A percentile compares a stretch with the other conserved stretches of the same genome.
Conservation (phyloP, 2,329 filamentous ascomycete species). For the Sordariomycetes sp. region DNA sequence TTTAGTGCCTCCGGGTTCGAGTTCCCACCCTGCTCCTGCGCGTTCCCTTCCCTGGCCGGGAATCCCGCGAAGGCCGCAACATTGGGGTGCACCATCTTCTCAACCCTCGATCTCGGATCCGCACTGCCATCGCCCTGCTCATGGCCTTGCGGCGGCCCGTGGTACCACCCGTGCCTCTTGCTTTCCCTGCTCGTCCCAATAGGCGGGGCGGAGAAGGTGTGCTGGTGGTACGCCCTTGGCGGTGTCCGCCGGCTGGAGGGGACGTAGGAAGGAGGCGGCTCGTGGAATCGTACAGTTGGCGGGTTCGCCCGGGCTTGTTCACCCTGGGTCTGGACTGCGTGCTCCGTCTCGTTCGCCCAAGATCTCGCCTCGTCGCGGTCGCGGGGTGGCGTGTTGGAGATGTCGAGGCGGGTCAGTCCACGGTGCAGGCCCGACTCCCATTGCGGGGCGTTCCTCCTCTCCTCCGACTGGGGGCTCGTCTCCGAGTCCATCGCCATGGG, state of each 20-base stretch:
- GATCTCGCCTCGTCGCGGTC: conserved; percentile 42
- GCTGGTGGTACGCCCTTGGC: conserved; percentile 33
- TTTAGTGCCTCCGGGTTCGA: conserved; percentile 21
- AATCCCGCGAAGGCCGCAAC: conserved; percentile 40
- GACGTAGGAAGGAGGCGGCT: conserved; percentile 25
- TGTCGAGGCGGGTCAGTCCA: conserved; percentile 56
- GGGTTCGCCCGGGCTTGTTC: conserved; percentile 36
- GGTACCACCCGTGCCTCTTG: conserved; percentile 66
- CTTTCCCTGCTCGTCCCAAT: conserved; percentile 44
- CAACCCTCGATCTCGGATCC: conserved; percentile 26
- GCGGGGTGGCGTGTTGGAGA: conserved; percentile 39
- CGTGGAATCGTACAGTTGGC: conserved; percentile 45
- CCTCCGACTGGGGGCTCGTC: conserved; percentile 19
- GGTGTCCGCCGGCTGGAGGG: conserved; percentile 12
- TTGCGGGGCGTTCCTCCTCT: conserved; percentile 39
- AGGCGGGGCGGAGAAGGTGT: conserved; percentile 49
- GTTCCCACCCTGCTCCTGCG: conserved; percentile 5
- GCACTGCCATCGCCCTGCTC: conserved; percentile 12
- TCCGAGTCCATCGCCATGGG: conserved; percentile 67
- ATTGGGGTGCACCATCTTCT: conserved; percentile 49
- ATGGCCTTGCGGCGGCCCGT: conserved; percentile 30
- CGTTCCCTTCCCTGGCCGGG: conserved; percentile 15
- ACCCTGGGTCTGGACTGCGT: conserved; percentile 42
- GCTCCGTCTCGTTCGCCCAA: conserved; percentile 47
- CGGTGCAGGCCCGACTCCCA: conserved; percentile 59